Evolutionary conservation across 805 yeast genomes (phyloP), one percentile per base, ranked within the genome.

Genomic region (Saccharomycopsis sp.): DNA sequence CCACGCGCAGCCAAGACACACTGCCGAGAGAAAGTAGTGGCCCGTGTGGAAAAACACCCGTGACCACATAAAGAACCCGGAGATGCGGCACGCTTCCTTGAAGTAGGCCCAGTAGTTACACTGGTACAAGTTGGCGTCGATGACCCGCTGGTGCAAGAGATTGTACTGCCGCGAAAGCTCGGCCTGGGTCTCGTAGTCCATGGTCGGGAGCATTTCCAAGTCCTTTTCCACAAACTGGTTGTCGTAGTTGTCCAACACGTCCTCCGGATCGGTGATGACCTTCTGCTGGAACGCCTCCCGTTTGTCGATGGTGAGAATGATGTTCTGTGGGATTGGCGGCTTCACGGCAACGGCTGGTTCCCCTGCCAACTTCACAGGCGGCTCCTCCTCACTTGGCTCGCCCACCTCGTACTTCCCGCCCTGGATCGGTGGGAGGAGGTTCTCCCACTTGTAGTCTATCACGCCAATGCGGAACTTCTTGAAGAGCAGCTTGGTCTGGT

Each of bases 351-450:
- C 70, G 1, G 57, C 55, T 17, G 68, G 64, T 41, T 57, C 63
- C 2, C 80, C 80, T 2, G 63, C 56, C 13, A 41, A 21, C 3
- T 41, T 45, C 4, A 40, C 42, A 13, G 39, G 42, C 4, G 42
- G 37, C 7, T 25, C 36, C 4, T 18, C 33, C 20, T 15, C 15
- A 25, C 27, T 25, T n/a, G n/a, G n/a, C 12, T 10, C 9, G 27
- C 27, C 2, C n/a, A n/a, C n/a, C 19, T 32, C 32, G 53, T 62
- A 77, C 18, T 43, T 46, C 1, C 85, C 95, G 10, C 95, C 94
- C 60, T 85, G 95, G 48, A 86, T 83, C 1, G 96, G 96, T 3
- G 96, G 95, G 25, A 82, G 56, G 57, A 86, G 60, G 58, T 83
- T 81, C 39, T 64, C 65, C 95, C 95, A 86, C 7, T 63, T 63